Conservation (phyloP, 148 eudicot genomes). For the Persicaria tinctoria region DNA sequence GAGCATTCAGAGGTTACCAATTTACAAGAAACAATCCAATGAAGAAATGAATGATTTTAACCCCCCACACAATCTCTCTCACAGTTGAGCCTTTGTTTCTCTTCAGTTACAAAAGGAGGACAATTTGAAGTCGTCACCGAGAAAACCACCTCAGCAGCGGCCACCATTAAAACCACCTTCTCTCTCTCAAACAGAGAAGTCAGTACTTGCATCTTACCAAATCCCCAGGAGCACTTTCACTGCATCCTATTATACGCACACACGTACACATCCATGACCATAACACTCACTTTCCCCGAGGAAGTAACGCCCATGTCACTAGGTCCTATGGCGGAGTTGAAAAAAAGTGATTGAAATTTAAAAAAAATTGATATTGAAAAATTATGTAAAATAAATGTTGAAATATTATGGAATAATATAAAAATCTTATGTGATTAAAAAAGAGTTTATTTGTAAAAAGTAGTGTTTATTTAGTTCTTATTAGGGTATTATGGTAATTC, state of each 20-base stretch:
- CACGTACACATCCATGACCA: conserved; percentile 3
- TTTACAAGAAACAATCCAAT: background rate
- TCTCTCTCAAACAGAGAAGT: conserved; percentile 3
- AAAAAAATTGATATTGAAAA: no score
- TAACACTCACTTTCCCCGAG: background rate
- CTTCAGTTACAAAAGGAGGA: conserved; percentile 51
- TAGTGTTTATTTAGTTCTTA: no score
- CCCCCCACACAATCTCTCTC: conserved; percentile 4
- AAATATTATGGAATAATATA: no score
- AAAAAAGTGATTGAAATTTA: no score
- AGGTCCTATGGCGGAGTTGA: no score
- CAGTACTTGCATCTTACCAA: conserved; percentile 25
- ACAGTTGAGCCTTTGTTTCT: conserved; percentile 18
- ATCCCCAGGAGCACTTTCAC: conserved; percentile 24
- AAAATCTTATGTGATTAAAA: no score
- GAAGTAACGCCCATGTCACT: background rate
- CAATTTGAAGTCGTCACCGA: conserved; percentile 8
- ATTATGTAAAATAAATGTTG: no score
- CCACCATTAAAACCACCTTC: background rate
- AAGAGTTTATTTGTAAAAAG: no score
- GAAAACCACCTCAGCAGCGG: conserved; percentile 13
- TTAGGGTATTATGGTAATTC: no score
- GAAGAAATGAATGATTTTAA: background rate
- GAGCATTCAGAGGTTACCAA: conserved; percentile 26
- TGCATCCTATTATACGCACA: conserved; percentile 13